Evolutionary conservation across 2,329 filamentous ascomycete genomes (phyloP), one percentile per base, ranked within the genome.

Genomic region (Colletotrichum tropicale): DNA sequence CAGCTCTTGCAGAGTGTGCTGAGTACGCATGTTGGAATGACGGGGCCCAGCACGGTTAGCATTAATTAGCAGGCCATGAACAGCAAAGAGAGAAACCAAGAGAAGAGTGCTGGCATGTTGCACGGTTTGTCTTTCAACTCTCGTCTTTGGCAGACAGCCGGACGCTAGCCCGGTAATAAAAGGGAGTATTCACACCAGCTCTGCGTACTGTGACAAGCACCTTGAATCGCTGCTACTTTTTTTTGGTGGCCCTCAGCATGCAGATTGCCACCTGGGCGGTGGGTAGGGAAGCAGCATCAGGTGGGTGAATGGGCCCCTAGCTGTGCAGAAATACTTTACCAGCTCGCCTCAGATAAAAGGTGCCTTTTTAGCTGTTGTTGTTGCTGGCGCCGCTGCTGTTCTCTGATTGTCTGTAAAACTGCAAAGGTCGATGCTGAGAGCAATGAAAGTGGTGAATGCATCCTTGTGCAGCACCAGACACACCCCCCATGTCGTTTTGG

Each of bases 71-170:
- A 68, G 60, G 28, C 48, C 74, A 69, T 74, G 56, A 74, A 74
- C 48, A 52, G 70, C 70, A 76, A 74, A 76, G 65, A 69, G 48
- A 68, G 70, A 69, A 74, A 48, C 58, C 64, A 32, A 76, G 70
- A 74, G 74, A 76, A 75, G 58, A 56, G 58, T 43, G 73, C 38
- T 64, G 64, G 56, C 43, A 48, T 64, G 70, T 69, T 74, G 74
- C 70, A 76, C 74, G 24, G 70, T 69, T 65, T 69, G 64, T 60
- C 74, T 76, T 76, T 76, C 64, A 76, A 58, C 48, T 34, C 15
- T 55, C 64, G 55, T 74, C 74, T 74, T 76, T 73, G 70, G 74
- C 18, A 13, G 58, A 26, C n/a, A 21, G 24, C 24, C 24, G 55
- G 72, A 30, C 61, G 66, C 56, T 52, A 75, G 43, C 43, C 48